phyloP scores from a whole-genome alignment of 1,284 basidiomycete species.

The Puccinia novopanici region DNA sequence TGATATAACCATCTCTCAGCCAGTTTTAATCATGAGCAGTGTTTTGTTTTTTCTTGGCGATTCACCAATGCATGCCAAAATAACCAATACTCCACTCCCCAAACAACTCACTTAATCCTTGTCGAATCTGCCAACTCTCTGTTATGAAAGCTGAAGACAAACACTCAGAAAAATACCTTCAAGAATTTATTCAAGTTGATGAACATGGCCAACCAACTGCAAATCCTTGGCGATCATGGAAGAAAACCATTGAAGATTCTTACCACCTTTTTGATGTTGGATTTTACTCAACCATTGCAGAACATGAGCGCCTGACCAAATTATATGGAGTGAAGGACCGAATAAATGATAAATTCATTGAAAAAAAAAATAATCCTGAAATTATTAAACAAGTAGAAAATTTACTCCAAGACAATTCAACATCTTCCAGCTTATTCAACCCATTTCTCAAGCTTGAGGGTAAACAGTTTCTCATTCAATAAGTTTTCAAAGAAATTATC shows the following conservation, averaged over 20 bases:
- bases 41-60: too few species aligned
- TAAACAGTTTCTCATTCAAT: background rate
- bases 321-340: too few species aligned
- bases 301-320: too few species aligned
- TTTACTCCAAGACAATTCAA: background rate
- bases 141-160: background rate
- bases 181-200: background rate
- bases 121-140: background rate
- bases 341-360: conserved; percentile 9
- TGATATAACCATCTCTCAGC: background rate
- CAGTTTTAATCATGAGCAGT: too few species aligned
- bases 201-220: background rate
- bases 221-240: background rate
- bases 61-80: too few species aligned
- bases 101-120: background rate
- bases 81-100: background rate
- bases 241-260: too few species aligned
- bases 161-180: background rate
- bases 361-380: background rate
- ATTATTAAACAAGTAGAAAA: background rate
- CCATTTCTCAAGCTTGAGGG: too few species aligned
- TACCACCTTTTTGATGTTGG: too few species aligned
- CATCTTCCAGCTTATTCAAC: background rate
- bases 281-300: too few species aligned
- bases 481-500: background rate